Base-by-base conservation (phyloP, 176 grass and related monocot species). In the Aegilops umbellulata region DNA sequence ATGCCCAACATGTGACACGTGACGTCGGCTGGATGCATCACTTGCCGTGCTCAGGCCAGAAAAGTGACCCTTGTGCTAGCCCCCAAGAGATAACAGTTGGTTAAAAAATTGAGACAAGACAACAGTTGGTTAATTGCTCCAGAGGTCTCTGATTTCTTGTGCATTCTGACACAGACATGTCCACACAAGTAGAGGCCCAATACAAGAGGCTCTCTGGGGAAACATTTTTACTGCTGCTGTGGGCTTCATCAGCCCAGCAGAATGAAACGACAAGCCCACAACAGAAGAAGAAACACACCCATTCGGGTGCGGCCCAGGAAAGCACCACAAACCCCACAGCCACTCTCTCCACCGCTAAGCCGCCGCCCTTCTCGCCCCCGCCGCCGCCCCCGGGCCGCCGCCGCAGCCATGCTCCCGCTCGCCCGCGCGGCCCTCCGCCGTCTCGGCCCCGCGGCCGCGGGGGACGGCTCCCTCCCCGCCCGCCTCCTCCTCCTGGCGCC, bases 401-500 rank as follows among this genome's bases (percentile, higher is more conserved):
- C 81, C 24, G 65, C 74, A 73, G 84, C 74, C 80, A 90, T 90
- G 89, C 9, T 79, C 5, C 74, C 74, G 42, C 65, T 87, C 74
- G 58, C 44, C 80, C 89, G 84, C 20, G 11, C 72, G 42, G 42
- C 74, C 7, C 14, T 90, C 25, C 84, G 89, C 42, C 44, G 74
- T 20, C 58, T 83, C 14, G 24, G 80, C 20, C 80, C 67, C 7
- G 19, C 41, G 3, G 3, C 71, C 23, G 71, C 29, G 16, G 36
- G 39, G 10, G 65, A 83, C 5, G 89, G 66, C 0, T 0, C 10
- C 27, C 44, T 78, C 29, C 46, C 26, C 19, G 19, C 13, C 17
- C 79, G 63, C 20, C 80, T 83, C 41, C 15, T 60, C 27, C 82
- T 64, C 74, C 34, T 74, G 7, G 66, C 75, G 7, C 76, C 44